Conservation (phyloP, 1,284 basidiomycete genomes). For the Apiotrichum sp. region DNA sequence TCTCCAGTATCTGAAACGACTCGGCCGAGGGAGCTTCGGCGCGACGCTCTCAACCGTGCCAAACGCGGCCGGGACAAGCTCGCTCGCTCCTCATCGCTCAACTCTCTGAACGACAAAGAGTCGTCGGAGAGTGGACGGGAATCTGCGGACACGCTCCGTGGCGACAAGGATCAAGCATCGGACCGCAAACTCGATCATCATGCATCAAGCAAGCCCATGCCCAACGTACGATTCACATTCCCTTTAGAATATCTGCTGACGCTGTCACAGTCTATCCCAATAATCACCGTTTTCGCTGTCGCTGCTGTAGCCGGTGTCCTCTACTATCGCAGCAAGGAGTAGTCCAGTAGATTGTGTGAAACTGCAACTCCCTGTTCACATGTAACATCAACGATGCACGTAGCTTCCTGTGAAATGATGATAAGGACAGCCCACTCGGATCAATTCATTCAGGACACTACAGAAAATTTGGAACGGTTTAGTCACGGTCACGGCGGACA, state of each 20-base stretch:
- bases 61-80: slow-evolving; percentile 6
- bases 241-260: neutral
- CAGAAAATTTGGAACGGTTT: neutral
- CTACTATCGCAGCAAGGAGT: slow-evolving; percentile 32
- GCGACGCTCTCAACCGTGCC: slow-evolving; percentile 7
- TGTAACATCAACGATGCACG: slow-evolving; percentile 1
- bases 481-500: slow-evolving; percentile 13
- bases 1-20: neutral
- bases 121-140: slow-evolving; percentile 37
- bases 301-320: slow-evolving; percentile 37
- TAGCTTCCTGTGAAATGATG: neutral
- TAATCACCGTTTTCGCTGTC: slow-evolving; percentile 35
- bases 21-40: slow-evolving; percentile 6
- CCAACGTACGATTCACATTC: neutral
- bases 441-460: neutral
- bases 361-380: neutral
- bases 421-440: too few species aligned
- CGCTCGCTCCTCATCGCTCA: neutral
- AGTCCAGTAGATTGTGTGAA: neutral
- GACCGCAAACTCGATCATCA: slow-evolving; percentile 10
- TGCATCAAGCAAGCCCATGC: neutral
- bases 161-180: slow-evolving; percentile 11
- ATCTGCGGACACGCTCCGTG: slow-evolving; percentile 37
- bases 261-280: slow-evolving; percentile 20
- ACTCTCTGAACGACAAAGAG: slow-evolving; percentile 18